Base-by-base conservation (phyloP, 345 rosid species). In the Populus euphratica region DNA sequence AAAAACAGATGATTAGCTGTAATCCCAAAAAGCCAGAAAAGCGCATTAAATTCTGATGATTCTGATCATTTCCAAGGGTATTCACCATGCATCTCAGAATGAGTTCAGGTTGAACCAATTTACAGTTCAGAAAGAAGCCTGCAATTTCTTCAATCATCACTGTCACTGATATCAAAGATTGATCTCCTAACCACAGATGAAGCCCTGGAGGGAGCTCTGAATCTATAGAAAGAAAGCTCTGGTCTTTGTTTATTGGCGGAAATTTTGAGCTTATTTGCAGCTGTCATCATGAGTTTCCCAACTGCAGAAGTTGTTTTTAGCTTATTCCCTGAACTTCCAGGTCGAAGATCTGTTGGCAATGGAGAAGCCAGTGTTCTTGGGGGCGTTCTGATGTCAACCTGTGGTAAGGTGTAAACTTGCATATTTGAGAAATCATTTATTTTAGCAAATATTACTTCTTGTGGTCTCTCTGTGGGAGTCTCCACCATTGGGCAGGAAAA, bases 161-260 rank as follows among this genome's bases (percentile, higher is more conserved):
- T 78, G 80, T 82, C 83, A 25, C 90, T 84, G 21, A 89, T 81
- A 77, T 89, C 91, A 73, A 85, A 89, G 31, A 65, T 85, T 29
- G 72, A 39, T 66, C 49, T 80, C 70, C 69, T 86, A 11, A 76
- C 49, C 65, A 66, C 33, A 71, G 70, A 80, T 65, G 80, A 20
- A 23, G 71, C 39, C 23, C 67, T 66, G 18, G 44, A 20, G 18
- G 49, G 69, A 68, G 16, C 74, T 83, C 73, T 75, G 78, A 73
- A 20, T 72, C 75, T 85, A 77, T 72, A 64, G 36, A 80, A 77
- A 74, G 82, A 80, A 68, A 70, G 43, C 47, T 44, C 5, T 7
- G 89, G 75, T 29, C 70, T 75, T 74, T 54, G 81, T 74, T 79
- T 81, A 73, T 73, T 36, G 23, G 69, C 64, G 5, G 85, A 74